A percentile compares a stretch with the other conserved stretches of the same genome.
These are phyloP conservation scores for Penicillium lividum DNA, from an alignment of 495 filamentous ascomycete species.

Conservation along the genomic window DNA sequence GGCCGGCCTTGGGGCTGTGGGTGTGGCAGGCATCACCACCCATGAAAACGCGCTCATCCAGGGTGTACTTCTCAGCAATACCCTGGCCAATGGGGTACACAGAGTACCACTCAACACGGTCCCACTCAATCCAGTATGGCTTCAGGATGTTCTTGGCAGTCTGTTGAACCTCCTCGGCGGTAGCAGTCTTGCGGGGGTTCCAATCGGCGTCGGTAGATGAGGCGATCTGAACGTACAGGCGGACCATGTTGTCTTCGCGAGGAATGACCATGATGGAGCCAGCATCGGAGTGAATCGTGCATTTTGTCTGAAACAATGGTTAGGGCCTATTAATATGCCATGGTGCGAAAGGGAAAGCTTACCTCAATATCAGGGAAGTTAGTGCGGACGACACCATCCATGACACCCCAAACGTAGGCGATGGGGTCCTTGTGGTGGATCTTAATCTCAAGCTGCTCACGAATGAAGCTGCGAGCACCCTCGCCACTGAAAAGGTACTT, in stretches of 20 bases:
- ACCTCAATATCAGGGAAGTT: conserved; percentile 83
- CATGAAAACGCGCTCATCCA: conserved; percentile 60
- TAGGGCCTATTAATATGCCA: conserved; percentile 12
- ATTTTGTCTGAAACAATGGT: conserved; percentile 75
- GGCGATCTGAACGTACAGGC: conserved; percentile 74
- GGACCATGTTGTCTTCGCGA: conserved; percentile 75
- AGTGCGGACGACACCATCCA: conserved; percentile 78
- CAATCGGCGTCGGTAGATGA: conserved; percentile 63
- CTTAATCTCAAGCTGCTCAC: conserved; percentile 58
- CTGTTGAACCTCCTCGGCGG: conserved; percentile 59
- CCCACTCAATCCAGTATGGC: conserved; percentile 58
- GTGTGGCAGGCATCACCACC: conserved; percentile 67
- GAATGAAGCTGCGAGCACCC: conserved; percentile 63
- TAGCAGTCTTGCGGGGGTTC: conserved; percentile 52
- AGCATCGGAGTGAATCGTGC: conserved; percentile 66
- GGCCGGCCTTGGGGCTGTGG: conserved; percentile 67
- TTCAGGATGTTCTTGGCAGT: conserved; percentile 63
- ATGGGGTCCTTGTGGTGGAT: conserved; percentile 66
- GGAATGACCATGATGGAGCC: conserved; percentile 81
- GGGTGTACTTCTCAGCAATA: conserved; percentile 60
- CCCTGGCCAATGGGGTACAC: conserved; percentile 66
- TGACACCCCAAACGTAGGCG: conserved; percentile 75
- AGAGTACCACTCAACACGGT: conserved; percentile 61
- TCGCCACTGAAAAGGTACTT: conserved; percentile 69
- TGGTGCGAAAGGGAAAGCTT: conserved; percentile 11